Base-by-base conservation (phyloP, 2,329 filamentous ascomycete genomes). In the Xylaria polymorpha region DNA sequence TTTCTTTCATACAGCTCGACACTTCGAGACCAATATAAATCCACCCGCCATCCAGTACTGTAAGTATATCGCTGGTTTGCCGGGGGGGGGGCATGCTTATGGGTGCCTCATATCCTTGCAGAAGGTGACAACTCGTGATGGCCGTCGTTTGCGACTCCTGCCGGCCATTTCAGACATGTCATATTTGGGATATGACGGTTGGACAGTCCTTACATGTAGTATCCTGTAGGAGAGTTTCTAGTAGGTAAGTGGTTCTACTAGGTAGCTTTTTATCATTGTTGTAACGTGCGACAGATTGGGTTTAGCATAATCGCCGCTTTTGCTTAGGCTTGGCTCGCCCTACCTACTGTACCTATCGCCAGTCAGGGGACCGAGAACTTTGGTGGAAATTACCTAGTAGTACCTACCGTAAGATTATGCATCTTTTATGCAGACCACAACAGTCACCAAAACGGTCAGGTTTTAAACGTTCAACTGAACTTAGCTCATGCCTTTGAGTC, bases 21-120 rank as follows among this genome's bases (percentile, higher is more conserved):
- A 32, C n/a, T 44, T 59, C 15, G 61, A 68, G 68, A 59, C 65
- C 68, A 70, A 68, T 68, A 25, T 55, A 46, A 67, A 57, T 12
- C 67, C 46, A 61, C 67, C 55, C 59, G 22, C 48, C 56, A 61
- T 43, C 41, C 53, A 39, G 43, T 60, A n/a, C 60, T 60, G 37
- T 35, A 12, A 37, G 35, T 64, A 56, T 29, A 2, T 29, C 25
- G 64, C 59, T 62, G 51, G 35, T 18, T 51, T 50, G 48, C 60
- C n/a, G n/a, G n/a, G n/a, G n/a, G n/a, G 41, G 53, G 50, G 57
- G 41, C 55, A 43, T 53, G 57, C 53, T 37, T 51, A 15, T 46
- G n/a, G 32, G 20, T 56, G 55, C 35, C 44, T 56, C 25, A 48
- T 61, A 67, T 67, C 55, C 41, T 48, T 65, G 63, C 43, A 60